phyloP scores from a whole-genome alignment of 192 early-diverging fungal species.

The Kickxella alabastrina region DNA sequence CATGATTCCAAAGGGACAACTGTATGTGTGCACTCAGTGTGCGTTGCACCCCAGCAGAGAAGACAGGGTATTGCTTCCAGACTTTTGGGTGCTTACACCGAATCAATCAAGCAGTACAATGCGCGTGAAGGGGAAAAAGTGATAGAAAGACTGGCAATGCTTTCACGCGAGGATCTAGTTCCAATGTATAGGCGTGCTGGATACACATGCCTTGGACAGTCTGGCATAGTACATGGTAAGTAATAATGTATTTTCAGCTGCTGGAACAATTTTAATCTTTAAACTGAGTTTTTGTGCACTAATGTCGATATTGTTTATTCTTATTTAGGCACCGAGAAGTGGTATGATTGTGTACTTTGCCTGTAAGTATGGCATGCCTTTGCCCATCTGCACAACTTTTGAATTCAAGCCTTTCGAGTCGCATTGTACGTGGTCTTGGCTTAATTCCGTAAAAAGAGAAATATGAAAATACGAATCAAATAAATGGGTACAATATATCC shows the following conservation, averaged over 20 bases:
- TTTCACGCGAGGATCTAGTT: slow-evolving; percentile 57
- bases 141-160: slow-evolving; percentile 52
- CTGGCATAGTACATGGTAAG: slow-evolving; percentile 59
- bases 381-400: background rate
- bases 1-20: slow-evolving; percentile 61
- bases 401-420: background rate
- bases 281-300: no score
- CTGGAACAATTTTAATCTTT: no score
- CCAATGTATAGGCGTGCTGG: slow-evolving; percentile 62
- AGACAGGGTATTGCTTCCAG: slow-evolving; percentile 57
- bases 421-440: background rate
- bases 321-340: no score
- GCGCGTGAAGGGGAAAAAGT: background rate
- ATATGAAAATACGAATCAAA: no score
- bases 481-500: no score
- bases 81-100: slow-evolving; percentile 52
- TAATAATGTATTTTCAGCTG: no score
- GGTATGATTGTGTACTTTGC: slow-evolving; percentile 41
- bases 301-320: no score
- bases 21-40: slow-evolving; percentile 68
- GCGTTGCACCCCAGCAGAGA: slow-evolving; percentile 49
- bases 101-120: slow-evolving; percentile 31
- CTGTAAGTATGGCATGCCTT: no score
- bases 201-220: slow-evolving; percentile 55
- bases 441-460: no score